Evolutionary conservation across 768 basidiomycete species (phyloP).

Genomic region (Lactarius trivialis): DNA sequence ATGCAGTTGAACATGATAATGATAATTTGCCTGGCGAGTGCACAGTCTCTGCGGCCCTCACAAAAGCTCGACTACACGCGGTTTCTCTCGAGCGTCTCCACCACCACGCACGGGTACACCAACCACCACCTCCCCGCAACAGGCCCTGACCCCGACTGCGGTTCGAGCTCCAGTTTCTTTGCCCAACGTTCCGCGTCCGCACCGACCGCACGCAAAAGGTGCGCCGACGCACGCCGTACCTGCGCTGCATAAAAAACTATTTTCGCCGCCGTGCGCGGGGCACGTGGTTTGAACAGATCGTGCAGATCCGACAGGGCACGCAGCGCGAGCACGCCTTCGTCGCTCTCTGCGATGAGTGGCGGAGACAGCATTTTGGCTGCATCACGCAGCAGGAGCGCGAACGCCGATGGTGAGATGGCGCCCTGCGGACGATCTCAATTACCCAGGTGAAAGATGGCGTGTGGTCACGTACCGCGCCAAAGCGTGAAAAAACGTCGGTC

Average conservation of each 20-base stretch:
- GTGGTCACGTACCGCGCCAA: slow-evolving; percentile 41
- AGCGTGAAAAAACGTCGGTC: slow-evolving; percentile 62
- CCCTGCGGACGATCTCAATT: slow-evolving; percentile 21
- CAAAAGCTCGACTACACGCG: not conserved
- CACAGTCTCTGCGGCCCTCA: not conserved
- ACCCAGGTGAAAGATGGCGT: not conserved
- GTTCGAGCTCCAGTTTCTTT: slow-evolving; percentile 1
- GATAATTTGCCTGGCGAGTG: too few species aligned
- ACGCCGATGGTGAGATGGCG: slow-evolving; percentile 33
- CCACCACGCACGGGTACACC: not conserved
- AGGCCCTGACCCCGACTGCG: not conserved
- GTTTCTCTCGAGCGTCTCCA: not conserved
- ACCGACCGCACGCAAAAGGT: not conserved
- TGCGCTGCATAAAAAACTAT: slow-evolving; percentile 66
- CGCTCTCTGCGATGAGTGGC: slow-evolving; percentile 29
- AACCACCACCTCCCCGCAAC: not conserved
- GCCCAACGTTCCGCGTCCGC: slow-evolving; percentile 16
- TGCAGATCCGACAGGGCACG: slow-evolving; percentile 45
- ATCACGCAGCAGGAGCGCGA: slow-evolving; percentile 53
- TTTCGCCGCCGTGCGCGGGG: slow-evolving; percentile 46
- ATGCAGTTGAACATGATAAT: not conserved
- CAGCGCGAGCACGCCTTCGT: slow-evolving; percentile 7
- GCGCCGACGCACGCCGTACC: slow-evolving; percentile 24
- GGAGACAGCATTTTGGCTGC: slow-evolving; percentile 47
- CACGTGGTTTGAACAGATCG: slow-evolving; percentile 32